Conservation (phyloP, 1,139 yeast genomes). For the Yamadazyma membranifaciens region DNA sequence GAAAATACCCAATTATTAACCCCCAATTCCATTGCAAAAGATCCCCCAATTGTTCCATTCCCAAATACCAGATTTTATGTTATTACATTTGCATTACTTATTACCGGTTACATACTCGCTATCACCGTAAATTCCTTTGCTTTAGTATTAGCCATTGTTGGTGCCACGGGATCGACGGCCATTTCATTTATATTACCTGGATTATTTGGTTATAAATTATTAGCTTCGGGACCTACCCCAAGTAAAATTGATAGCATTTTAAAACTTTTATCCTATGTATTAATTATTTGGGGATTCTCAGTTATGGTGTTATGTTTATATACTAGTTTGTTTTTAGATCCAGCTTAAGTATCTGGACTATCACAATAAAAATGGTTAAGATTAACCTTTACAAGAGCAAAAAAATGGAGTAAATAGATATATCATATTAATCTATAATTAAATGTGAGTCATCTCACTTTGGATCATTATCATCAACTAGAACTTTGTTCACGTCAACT, state of each 20-base stretch:
- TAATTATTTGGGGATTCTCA: conserved; percentile 41
- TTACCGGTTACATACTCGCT: conserved; percentile 45
- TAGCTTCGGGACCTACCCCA: conserved; percentile 32
- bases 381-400: not conserved
- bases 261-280: conserved; percentile 28
- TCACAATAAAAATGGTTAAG: too few relatives aligned
- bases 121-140: conserved; percentile 51
- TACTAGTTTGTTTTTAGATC: conserved; percentile 29
- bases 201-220: conserved; percentile 51
- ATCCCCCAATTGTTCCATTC: conserved; percentile 46
- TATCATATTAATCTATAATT: conserved; percentile 3
- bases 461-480: conserved; percentile 5
- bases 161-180: conserved; percentile 62
- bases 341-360: conserved; percentile 8
- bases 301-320: conserved; percentile 44
- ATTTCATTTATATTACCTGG: conserved; percentile 62
- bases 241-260: conserved; percentile 23
- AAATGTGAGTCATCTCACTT: conserved; percentile 1
- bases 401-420: too few relatives aligned
- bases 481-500: not conserved
- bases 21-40: conserved; percentile 8
- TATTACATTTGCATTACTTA: conserved; percentile 46
- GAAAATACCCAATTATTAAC: conserved; percentile 7
- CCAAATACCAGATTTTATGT: conserved; percentile 45
- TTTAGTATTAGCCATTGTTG: conserved; percentile 54